Evolutionary conservation across 2,329 filamentous ascomycete genomes (phyloP).

Genomic region (Aspergillus hortae): DNA sequence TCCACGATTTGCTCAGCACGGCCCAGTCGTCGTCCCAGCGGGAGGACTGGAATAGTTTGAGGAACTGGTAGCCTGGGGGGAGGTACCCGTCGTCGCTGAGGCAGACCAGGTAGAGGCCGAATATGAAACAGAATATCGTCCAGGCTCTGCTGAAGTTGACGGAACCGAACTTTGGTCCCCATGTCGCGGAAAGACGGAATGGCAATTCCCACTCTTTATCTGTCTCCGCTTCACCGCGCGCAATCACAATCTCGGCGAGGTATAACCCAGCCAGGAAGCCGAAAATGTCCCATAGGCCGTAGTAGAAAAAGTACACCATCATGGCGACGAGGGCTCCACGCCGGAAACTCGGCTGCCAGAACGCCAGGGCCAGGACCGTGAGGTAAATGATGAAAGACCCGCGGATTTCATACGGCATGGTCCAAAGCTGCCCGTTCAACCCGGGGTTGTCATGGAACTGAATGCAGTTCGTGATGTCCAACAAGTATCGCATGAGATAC

Average conservation of each 20-base stretch:
- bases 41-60: conserved; percentile 11
- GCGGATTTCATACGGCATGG: conserved; percentile 21
- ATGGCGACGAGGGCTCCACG: conserved; percentile 8
- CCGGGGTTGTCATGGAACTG: conserved; percentile 16
- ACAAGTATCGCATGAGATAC: conserved; percentile 17
- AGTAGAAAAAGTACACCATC: conserved; percentile 17
- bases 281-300: conserved; percentile 21
- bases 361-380: conserved; percentile 12
- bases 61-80: conserved; percentile 18
- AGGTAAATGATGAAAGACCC: conserved; percentile 21
- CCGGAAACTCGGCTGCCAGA: conserved; percentile 12
- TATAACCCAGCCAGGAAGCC: conserved; percentile 19
- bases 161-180: not conserved
- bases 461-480: conserved; percentile 19
- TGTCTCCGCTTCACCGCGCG: not conserved
- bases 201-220: not conserved
- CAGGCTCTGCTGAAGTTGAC: not conserved
- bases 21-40: conserved; percentile 18
- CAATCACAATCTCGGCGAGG: conserved; percentile 12
- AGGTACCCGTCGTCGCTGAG: conserved; percentile 18
- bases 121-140: conserved; percentile 8
- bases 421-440: conserved; percentile 22
- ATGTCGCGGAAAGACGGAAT: not conserved
- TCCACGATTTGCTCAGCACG: conserved; percentile 19
- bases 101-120: conserved; percentile 19